Conservation (phyloP, 202 grass and related monocot genomes). For the Schoenoplectus triqueter region DNA sequence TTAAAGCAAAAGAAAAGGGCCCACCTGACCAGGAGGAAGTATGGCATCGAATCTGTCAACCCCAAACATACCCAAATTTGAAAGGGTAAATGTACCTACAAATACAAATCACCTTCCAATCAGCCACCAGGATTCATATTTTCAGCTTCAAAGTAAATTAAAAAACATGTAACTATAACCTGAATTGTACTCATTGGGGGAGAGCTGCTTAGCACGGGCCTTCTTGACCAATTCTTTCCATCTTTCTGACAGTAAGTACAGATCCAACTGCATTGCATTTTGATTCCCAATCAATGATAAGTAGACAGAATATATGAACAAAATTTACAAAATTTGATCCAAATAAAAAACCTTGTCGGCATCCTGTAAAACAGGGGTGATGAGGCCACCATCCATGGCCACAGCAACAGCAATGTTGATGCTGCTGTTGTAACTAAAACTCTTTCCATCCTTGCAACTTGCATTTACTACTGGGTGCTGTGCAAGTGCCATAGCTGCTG, state of each 20-base stretch:
- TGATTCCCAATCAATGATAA: neutral
- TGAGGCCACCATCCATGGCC: conserved; percentile 86
- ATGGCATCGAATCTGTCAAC: conserved; percentile 94
- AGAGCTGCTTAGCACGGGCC: conserved; percentile 76
- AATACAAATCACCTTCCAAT: conserved; percentile 30
- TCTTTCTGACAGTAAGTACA: conserved; percentile 78
- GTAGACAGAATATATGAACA: neutral
- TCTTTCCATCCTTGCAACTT: conserved; percentile 95
- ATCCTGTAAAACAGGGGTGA: conserved; percentile 81
- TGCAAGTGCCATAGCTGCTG: conserved; percentile 73
- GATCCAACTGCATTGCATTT: conserved; percentile 66
- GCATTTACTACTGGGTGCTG: conserved; percentile 88
- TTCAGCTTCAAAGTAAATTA: neutral
- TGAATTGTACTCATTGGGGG: conserved; percentile 76
- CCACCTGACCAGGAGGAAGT: conserved; percentile 92
- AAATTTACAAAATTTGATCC: conserved; percentile 15
- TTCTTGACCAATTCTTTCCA: conserved; percentile 93
- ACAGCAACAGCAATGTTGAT: conserved; percentile 84
- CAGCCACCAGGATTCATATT: conserved; percentile 33
- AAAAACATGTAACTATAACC: conserved; percentile 43
- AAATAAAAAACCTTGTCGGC: conserved; percentile 68
- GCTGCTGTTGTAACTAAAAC: conserved; percentile 72
- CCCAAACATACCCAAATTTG: conserved; percentile 98
- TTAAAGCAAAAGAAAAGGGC: conserved; percentile 18
- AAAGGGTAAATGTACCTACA: conserved; percentile 90